Evolutionary conservation across 345 rosid species (phyloP).

Genomic region (Rhodomyrtus tomentosa): DNA sequence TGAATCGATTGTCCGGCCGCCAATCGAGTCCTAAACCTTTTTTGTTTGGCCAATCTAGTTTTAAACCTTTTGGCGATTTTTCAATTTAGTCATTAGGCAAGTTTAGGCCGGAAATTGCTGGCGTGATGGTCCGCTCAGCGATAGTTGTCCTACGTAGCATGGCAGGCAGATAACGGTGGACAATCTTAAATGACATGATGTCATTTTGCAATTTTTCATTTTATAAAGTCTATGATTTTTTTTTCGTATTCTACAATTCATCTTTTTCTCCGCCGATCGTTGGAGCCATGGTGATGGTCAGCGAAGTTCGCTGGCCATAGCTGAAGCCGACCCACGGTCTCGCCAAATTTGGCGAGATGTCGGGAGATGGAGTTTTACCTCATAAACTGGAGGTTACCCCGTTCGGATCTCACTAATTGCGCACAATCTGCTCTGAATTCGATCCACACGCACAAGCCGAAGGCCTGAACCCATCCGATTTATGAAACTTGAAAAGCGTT

Average conservation of each 20-base stretch:
- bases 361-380: background rate
- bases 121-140: fast-evolving
- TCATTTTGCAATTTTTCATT: background rate
- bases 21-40: background rate
- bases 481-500: background rate
- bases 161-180: fast-evolving
- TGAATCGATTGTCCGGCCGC: background rate
- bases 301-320: background rate
- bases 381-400: fast-evolving
- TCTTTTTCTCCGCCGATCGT: fast-evolving
- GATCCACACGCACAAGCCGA: background rate
- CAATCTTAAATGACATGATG: background rate
- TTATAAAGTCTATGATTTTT: background rate
- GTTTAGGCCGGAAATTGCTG: background rate
- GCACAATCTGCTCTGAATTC: background rate
- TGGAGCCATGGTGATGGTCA: background rate
- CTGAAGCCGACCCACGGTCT: background rate
- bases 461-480: fast-evolving
- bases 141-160: background rate
- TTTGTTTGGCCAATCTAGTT: background rate
- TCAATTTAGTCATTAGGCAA: background rate
- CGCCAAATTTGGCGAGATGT: background rate
- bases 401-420: background rate
- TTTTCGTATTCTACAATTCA: background rate
- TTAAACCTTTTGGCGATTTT: background rate